These are phyloP conservation scores for Schizochytrium sp. DNA, from an alignment of 108 stramenopile genomes.

Conservation along the genomic window DNA sequence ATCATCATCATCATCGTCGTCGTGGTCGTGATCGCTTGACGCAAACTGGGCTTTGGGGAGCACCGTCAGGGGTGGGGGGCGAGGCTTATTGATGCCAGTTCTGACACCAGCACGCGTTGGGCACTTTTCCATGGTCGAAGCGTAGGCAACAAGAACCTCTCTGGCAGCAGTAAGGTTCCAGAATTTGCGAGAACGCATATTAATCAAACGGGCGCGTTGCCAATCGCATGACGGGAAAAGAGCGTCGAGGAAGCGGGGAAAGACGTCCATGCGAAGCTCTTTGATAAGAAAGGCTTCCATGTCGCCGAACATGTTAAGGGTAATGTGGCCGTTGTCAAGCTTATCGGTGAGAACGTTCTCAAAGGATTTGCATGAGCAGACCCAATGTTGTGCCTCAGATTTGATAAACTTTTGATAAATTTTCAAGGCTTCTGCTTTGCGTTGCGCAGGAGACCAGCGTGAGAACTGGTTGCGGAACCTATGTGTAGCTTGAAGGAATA, in stretches of 20 bases:
- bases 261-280: constrained; percentile 40
- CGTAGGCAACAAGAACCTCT: background rate
- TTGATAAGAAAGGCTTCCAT: background rate
- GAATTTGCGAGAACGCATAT: background rate
- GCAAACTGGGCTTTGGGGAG: too few relatives aligned
- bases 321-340: background rate
- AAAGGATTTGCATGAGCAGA: constrained; percentile 29
- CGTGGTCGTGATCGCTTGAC: too few relatives aligned
- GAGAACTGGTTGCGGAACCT: background rate
- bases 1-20: too few relatives aligned
- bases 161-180: background rate
- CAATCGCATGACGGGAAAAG: constrained; percentile 28
- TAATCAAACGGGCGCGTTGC: background rate
- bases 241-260: constrained; percentile 16
- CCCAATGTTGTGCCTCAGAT: constrained; percentile 2
- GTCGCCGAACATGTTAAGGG: background rate
- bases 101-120: too few relatives aligned
- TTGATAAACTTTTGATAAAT: background rate
- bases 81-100: too few relatives aligned
- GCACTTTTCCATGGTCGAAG: too few relatives aligned
- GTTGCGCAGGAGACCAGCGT: background rate
- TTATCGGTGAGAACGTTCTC: background rate
- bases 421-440: background rate
- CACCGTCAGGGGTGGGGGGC: too few relatives aligned
- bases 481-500: background rate